phyloP scores from a whole-genome alignment of 2,329 filamentous ascomycete species.

The Annulohypoxylon truncatum region DNA sequence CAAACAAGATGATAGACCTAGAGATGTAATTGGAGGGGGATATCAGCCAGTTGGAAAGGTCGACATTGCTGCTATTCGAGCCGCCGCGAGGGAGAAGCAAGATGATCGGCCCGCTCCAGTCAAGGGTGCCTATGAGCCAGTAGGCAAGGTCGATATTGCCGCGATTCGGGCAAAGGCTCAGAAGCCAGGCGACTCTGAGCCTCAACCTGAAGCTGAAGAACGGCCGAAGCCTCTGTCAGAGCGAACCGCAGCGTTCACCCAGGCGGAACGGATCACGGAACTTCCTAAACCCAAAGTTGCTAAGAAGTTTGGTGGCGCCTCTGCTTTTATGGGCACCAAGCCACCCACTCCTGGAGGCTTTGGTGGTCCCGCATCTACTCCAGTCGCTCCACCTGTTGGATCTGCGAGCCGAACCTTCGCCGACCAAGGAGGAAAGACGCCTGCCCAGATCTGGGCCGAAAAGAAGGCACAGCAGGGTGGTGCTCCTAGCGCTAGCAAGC shows the following conservation, averaged over 20 bases:
- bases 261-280: conserved; percentile 83
- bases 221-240: conserved; percentile 76
- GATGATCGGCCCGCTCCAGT: conserved; percentile 87
- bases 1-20: conserved; percentile 57
- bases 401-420: conserved; percentile 92
- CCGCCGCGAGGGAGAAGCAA: conserved; percentile 73
- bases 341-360: conserved; percentile 81
- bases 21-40: conserved; percentile 81
- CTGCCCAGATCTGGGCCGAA: conserved; percentile 96
- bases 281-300: conserved; percentile 95
- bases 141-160: conserved; percentile 97
- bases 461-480: conserved; percentile 88
- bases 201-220: conserved; percentile 52
- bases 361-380: conserved; percentile 68
- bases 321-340: conserved; percentile 87
- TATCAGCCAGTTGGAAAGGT: conserved; percentile 98
- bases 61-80: conserved; percentile 92
- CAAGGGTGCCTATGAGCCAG: conserved; percentile 92
- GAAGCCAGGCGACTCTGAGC: conserved; percentile 61
- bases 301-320: conserved; percentile 82
- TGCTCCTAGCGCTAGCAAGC: conserved; percentile 58
- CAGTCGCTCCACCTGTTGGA: conserved; percentile 73
- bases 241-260: conserved; percentile 77
- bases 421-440: conserved; percentile 93
- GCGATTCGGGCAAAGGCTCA: conserved; percentile 89